Percentiles rank a stretch among this genome's conserved stretches.
Conservation (phyloP, 768 basidiomycete species). For the Polyporus arcularius region DNA sequence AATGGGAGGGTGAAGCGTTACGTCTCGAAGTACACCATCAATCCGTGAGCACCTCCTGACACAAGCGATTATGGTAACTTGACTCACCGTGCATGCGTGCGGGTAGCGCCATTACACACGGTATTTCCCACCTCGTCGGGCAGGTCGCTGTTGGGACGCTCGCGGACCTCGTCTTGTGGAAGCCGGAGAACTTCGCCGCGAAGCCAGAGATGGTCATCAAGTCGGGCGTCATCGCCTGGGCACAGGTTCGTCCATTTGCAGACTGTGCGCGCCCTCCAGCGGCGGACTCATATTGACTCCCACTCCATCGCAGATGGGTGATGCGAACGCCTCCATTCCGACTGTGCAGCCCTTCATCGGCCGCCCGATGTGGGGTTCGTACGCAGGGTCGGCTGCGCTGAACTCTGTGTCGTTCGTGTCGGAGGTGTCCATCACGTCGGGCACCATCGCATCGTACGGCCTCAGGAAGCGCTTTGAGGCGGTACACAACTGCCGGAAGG, state of each 20-base stretch:
- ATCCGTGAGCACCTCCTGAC: conserved; percentile 68
- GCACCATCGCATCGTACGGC: conserved; percentile 62
- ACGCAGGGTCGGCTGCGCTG: conserved; percentile 74
- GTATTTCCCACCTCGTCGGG: conserved; percentile 86
- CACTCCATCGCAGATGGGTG: conserved; percentile 72
- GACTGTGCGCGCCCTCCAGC: neutral
- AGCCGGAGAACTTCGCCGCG: conserved; percentile 88
- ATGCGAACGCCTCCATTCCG: conserved; percentile 95
- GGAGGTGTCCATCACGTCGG: conserved; percentile 59
- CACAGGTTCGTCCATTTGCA: conserved; percentile 59
- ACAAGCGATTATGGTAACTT: neutral
- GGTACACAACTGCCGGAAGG: conserved; percentile 71
- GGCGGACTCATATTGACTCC: conserved; percentile 1
- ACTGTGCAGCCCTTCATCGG: conserved; percentile 88
- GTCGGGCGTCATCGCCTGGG: conserved; percentile 90
- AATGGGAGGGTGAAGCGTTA: conserved; percentile 95
- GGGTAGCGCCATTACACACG: conserved; percentile 87
- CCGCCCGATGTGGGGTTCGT: conserved; percentile 92
- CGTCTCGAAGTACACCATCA: conserved; percentile 95
- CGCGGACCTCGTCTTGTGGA: conserved; percentile 96
- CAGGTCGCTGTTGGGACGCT: conserved; percentile 79
- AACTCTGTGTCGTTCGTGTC: conserved; percentile 91
- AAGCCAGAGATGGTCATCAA: conserved; percentile 96
- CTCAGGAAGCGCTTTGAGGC: conserved; percentile 73
- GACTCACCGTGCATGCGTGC: neutral